phyloP scores from a whole-genome alignment of 2,329 filamentous ascomycete genomes.

The Scedosporium aurantiacum region DNA sequence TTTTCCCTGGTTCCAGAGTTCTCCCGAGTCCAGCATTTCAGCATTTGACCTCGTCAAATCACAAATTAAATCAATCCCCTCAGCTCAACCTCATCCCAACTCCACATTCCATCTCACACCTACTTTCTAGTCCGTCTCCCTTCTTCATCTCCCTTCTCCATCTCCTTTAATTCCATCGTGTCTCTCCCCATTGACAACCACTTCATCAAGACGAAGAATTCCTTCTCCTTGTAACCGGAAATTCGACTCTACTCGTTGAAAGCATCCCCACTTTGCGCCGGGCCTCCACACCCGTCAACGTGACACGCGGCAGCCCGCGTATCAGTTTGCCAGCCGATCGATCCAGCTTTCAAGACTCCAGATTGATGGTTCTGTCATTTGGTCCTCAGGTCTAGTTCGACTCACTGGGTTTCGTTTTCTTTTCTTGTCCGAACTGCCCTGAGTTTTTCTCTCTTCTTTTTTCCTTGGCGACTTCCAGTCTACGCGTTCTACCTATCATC shows the following conservation, averaged over 20 bases:
- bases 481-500: neutral
- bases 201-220: neutral
- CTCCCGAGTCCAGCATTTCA: neutral
- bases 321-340: neutral
- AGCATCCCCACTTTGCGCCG: neutral
- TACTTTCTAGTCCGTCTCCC: neutral
- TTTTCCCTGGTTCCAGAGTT: neutral
- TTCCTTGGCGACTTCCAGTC: neutral
- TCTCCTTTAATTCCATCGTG: neutral
- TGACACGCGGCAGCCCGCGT: slow-evolving; percentile 3
- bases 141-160: neutral
- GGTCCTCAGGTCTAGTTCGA: neutral
- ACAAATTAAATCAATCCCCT: neutral
- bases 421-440: neutral
- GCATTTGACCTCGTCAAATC: neutral
- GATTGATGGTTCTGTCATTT: neutral
- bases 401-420: neutral
- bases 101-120: neutral
- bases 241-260: neutral
- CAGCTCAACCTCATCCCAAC: neutral
- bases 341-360: neutral
- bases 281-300: neutral
- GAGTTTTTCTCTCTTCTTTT: neutral
- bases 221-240: neutral
- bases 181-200: neutral